Percentiles rank a stretch among this genome's conserved stretches.
These are phyloP conservation scores for Betula pendula DNA, from an alignment of 306 rosid genomes.

Conservation along the genomic window DNA sequence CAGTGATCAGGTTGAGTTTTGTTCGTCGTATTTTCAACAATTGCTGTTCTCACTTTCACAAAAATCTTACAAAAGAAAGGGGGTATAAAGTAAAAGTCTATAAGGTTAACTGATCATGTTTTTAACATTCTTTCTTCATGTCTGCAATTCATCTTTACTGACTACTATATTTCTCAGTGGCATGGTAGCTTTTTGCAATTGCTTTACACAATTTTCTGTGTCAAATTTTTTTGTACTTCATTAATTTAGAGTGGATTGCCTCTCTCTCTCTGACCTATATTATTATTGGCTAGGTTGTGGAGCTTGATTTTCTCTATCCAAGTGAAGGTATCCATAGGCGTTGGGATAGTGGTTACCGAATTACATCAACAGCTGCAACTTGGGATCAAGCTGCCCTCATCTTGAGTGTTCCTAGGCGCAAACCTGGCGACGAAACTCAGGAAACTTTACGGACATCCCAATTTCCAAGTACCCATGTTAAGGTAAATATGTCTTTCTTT, in stretches of 20 bases:
- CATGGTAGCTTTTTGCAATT: not conserved
- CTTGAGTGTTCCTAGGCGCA: constrained; percentile 86
- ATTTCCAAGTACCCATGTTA: constrained; percentile 92
- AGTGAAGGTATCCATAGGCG: constrained; percentile 97
- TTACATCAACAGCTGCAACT: constrained; percentile 94
- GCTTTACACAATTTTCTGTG: not conserved
- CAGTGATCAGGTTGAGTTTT: constrained; percentile 75
- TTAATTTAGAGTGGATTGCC: too few species aligned
- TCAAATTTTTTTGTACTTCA: too few species aligned
- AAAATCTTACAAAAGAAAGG: not conserved
- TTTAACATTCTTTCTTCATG: not conserved
- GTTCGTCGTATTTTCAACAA: not conserved
- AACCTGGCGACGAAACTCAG: constrained; percentile 87
- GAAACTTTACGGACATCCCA: constrained; percentile 95
- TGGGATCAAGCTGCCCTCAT: constrained; percentile 95
- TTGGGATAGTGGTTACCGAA: constrained; percentile 89
- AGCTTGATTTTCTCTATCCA: constrained; percentile 97
- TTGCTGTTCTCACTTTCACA: not conserved
- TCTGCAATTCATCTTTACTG: too few species aligned
- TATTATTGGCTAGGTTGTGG: constrained; percentile 62
- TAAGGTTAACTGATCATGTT: not conserved
- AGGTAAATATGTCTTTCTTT: constrained; percentile 67
- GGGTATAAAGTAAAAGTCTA: too few species aligned
- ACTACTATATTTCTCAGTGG: too few species aligned
- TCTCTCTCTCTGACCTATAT: not conserved